A percentile compares a stretch with the other conserved stretches of the same genome.
phyloP scores from a whole-genome alignment of 768 basidiomycete genomes.

The Boletus vinaceobasis region DNA sequence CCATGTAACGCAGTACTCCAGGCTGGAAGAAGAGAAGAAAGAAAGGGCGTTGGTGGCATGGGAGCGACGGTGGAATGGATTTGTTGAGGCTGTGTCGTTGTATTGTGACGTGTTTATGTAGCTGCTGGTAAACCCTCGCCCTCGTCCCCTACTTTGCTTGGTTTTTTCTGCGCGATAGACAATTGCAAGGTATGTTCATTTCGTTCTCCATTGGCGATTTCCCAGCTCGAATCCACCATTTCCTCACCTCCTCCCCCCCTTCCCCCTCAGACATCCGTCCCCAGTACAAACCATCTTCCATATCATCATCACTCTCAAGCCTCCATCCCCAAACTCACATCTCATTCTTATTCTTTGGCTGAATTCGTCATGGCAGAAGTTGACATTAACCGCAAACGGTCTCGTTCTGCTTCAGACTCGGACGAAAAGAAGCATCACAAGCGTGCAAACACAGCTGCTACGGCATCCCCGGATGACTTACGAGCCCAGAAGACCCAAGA shows the following conservation, averaged over 20 bases:
- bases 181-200: slow-evolving; percentile 34
- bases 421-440: slow-evolving; percentile 79
- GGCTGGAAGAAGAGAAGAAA: slow-evolving; percentile 45
- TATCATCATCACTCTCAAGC: slow-evolving; percentile 42
- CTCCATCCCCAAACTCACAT: slow-evolving; percentile 41
- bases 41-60: slow-evolving; percentile 38
- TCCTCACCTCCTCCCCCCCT: slow-evolving; percentile 52
- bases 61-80: slow-evolving; percentile 46
- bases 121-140: slow-evolving; percentile 3
- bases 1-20: slow-evolving; percentile 43
- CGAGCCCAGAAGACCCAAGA: slow-evolving; percentile 45
- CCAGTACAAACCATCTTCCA: slow-evolving; percentile 39
- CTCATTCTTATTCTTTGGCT: slow-evolving; percentile 40
- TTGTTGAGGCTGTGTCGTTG: slow-evolving; percentile 34
- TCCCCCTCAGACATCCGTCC: slow-evolving; percentile 49
- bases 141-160: background rate
- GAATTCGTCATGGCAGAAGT: slow-evolving; percentile 81
- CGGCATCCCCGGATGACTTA: slow-evolving; percentile 60
- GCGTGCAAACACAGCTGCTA: slow-evolving; percentile 78
- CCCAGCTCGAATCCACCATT: slow-evolving; percentile 55
- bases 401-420: slow-evolving; percentile 79
- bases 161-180: background rate
- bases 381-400: slow-evolving; percentile 81
- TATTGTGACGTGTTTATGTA: slow-evolving; percentile 20
- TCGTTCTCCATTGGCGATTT: slow-evolving; percentile 33